Conservation (phyloP, 2,329 filamentous ascomycete species). For the Xylaria sp. region DNA sequence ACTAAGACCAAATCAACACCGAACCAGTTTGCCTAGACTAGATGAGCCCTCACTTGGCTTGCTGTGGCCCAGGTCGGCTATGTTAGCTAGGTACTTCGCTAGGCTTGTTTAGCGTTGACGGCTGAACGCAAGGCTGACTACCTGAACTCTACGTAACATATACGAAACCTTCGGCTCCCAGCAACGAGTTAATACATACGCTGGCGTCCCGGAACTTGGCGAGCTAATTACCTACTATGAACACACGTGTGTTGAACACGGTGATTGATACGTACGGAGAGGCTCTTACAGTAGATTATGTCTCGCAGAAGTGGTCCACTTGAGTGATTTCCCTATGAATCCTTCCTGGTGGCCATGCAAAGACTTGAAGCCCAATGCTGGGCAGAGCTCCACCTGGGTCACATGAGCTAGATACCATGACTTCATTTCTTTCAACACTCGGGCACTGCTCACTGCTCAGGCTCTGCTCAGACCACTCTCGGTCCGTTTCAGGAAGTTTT, state of each 20-base stretch:
- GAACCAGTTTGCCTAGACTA: neutral
- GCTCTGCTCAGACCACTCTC: too few species aligned
- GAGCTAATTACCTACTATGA: neutral
- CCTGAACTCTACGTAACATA: neutral
- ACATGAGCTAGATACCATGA: neutral
- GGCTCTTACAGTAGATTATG: neutral
- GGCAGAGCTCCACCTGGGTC: neutral
- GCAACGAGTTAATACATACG: neutral
- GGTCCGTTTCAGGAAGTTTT: constrained; percentile 11
- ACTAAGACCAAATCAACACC: constrained; percentile 15
- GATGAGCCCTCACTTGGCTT: neutral
- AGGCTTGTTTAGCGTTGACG: neutral
- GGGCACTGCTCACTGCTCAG: too few species aligned
- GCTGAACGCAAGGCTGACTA: constrained; percentile 25
- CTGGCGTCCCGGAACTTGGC: neutral
- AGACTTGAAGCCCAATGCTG: neutral
- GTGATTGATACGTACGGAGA: neutral
- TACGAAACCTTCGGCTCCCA: neutral
- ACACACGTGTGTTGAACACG: neutral
- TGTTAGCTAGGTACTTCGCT: neutral
- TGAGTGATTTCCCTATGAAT: neutral
- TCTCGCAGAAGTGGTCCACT: neutral
- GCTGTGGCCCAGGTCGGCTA: neutral
- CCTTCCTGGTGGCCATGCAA: constrained; percentile 16
- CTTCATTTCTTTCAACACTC: neutral